These are phyloP conservation scores for Scedosporium apiospermum DNA, from an alignment of 2,329 filamentous ascomycete species.

Conservation along the genomic window DNA sequence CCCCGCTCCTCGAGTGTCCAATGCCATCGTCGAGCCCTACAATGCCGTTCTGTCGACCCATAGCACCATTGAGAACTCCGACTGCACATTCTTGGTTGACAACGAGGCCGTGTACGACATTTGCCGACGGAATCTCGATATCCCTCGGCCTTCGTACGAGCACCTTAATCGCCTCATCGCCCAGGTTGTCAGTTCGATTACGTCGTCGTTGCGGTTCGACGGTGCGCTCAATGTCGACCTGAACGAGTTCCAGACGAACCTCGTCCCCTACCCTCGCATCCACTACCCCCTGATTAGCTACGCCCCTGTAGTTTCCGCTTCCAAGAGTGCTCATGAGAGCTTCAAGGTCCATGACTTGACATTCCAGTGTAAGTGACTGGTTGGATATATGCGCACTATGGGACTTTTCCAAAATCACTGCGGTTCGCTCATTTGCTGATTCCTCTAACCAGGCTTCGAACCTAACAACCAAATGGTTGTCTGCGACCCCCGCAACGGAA, in stretches of 20 bases:
- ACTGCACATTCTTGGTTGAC: slow-evolving; percentile 69
- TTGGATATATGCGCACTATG: not conserved
- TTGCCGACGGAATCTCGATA: slow-evolving; percentile 62
- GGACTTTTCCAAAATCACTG: no score
- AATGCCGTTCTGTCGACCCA: slow-evolving; percentile 65
- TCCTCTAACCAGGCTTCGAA: slow-evolving; percentile 49
- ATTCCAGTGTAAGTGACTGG: slow-evolving; percentile 53
- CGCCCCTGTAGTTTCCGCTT: slow-evolving; percentile 59
- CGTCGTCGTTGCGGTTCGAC: slow-evolving; percentile 62
- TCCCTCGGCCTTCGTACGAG: slow-evolving; percentile 59
- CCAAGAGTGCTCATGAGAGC: slow-evolving; percentile 76
- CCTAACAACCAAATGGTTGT: slow-evolving; percentile 74
- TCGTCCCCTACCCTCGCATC: slow-evolving; percentile 65
- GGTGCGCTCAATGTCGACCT: slow-evolving; percentile 65
- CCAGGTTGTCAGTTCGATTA: slow-evolving; percentile 67
- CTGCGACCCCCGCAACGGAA: slow-evolving; percentile 64
- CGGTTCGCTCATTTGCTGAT: not conserved
- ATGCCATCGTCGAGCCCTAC: slow-evolving; percentile 64
- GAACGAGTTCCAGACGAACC: slow-evolving; percentile 71
- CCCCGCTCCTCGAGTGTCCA: slow-evolving; percentile 60
- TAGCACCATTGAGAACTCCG: slow-evolving; percentile 69
- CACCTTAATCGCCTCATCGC: slow-evolving; percentile 66
- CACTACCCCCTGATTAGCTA: slow-evolving; percentile 68
- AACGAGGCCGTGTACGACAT: slow-evolving; percentile 71
- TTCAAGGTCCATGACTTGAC: slow-evolving; percentile 76